Base-by-base conservation (phyloP, 83 land plant genomes). In the Picea engelmannii region DNA sequence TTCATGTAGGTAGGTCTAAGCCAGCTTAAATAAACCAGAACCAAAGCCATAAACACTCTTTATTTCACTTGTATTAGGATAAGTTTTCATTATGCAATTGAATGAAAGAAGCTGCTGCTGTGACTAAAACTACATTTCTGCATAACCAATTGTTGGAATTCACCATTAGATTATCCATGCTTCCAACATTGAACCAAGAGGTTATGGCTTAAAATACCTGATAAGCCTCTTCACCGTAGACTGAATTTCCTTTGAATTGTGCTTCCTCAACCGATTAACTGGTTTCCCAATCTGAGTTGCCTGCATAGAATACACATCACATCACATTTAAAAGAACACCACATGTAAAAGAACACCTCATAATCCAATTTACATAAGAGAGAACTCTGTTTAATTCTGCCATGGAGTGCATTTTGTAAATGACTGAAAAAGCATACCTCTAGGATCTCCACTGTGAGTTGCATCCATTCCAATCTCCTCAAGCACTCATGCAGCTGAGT, bases 231-330 rank as follows among this genome's bases (percentile, higher is more conserved):
- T 81, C 1, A 82, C 88, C 24, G 91, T 86, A 52, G 84, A 78
- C 2, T 89, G 84, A 42, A 93, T 89, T 12, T 79, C 44, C 83
- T 84, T 86, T 2, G 88, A 85, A 18, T 73, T 78, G 79, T 88
- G 92, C 77, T 87, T 92, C 69, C 93, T 71, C 31, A 92, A 65
- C 2, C 77, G 55, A 83, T 87, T 90, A 12, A 94, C 96, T 58
- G 89, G 81, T 82, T 86, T 94, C 27, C 96, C 96, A 78, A 94
- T 90, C 83, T 87, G 90, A 7, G 96, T 90, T 35, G 85, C 89
- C 96, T 93, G 87, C 4, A 2, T 35, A 0, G 58, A 64, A 35
- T 25, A 59, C 17, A 35, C 20, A 62, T 10, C 60, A 2, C 35
- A 31, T 2, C 1, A 31, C 35, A 1, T 70, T 69, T 70, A 21